Percentiles rank a stretch among this genome's conserved stretches.
phyloP scores from a whole-genome alignment of 2,329 filamentous ascomycete species.

The Fusarium staphyleae region DNA sequence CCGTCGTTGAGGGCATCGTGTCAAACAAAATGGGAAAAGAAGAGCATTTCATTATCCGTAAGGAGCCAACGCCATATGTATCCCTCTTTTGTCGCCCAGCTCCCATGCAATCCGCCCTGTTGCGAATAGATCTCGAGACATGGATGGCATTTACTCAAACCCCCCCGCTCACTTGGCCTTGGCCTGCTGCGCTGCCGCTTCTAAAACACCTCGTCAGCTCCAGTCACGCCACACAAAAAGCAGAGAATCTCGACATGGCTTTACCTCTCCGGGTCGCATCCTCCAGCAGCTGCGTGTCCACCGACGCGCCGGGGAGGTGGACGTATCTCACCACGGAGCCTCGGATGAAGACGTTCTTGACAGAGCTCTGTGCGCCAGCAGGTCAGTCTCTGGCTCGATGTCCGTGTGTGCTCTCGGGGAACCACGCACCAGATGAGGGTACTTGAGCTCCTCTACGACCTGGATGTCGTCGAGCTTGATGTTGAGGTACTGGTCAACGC shows the following conservation, averaged over 20 bases:
- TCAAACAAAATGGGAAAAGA: slow-evolving; percentile 21
- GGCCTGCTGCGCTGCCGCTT: slow-evolving; percentile 64
- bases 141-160: slow-evolving; percentile 9
- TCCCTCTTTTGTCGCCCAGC: slow-evolving; percentile 30
- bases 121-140: slow-evolving; percentile 8
- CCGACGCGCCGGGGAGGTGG: slow-evolving; percentile 80
- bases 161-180: slow-evolving; percentile 58
- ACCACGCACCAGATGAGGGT: slow-evolving; percentile 83
- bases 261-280: slow-evolving; percentile 88
- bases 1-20: neutral
- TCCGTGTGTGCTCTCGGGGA: neutral
- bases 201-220: slow-evolving; percentile 44
- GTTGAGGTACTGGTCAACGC: slow-evolving; percentile 98
- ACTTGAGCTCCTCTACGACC: slow-evolving; percentile 91
- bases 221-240: neutral
- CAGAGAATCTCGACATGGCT: slow-evolving; percentile 16
- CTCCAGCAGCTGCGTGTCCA: slow-evolving; percentile 86
- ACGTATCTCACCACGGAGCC: slow-evolving; percentile 94
- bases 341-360: slow-evolving; percentile 96
- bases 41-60: slow-evolving; percentile 41
- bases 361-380: slow-evolving; percentile 62
- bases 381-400: slow-evolving; percentile 2
- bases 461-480: slow-evolving; percentile 97
- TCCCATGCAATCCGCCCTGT: slow-evolving; percentile 21
- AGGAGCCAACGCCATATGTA: slow-evolving; percentile 41